Evolutionary conservation across 192 early-diverging fungal species (phyloP), one percentile per base, ranked within the genome.

Genomic region (Gryganskiella cystojenkinii): DNA sequence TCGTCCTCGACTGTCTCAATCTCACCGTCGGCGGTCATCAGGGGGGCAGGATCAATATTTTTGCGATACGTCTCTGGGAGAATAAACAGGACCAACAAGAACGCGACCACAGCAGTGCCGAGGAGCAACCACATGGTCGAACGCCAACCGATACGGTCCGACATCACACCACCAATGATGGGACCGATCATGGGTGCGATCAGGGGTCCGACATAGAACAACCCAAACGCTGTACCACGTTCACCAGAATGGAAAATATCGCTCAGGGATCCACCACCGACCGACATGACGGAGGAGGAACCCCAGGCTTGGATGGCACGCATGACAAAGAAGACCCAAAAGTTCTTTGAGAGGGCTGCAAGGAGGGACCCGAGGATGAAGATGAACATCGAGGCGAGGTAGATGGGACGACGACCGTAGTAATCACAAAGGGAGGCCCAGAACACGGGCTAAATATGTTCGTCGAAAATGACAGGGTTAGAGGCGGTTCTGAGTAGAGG

Each of bases 31-130:
- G 47, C 37, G 28, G 42, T 53, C 56, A 67, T 69, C 53, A 76
- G 10, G 25, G 60, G 44, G 64, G 55, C 25, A 64, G 84, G 27
- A 11, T 81, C 83, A 6, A 86, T 83, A 11, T 79, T 52, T 2
- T 71, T 56, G 20, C 85, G 72, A 37, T 82, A 60, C 0, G 85
- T 84, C 42, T 86, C 85, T 1, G 85, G 85, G 13, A 86, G 51
- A 55, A 84, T 56, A 61, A 83, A 80, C 1, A 80, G 30, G 9
- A 82, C 66, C 24, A 71, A 15, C 27, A 71, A 60, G 47, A 70
- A 68, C 0, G 73, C 64, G 8, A 76, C 28, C 15, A 76, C 47
- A 0, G 73, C 58, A 17, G 73, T 46, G n/a, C 60, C 73, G 3
- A 76, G 44, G 27, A 76, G 55, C n/a, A 76, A 28, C 73, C 73